A percentile compares a stretch with the other conserved stretches of the same genome.
phyloP scores from a whole-genome alignment of 306 rosid genomes.

The Vigna angularis region DNA sequence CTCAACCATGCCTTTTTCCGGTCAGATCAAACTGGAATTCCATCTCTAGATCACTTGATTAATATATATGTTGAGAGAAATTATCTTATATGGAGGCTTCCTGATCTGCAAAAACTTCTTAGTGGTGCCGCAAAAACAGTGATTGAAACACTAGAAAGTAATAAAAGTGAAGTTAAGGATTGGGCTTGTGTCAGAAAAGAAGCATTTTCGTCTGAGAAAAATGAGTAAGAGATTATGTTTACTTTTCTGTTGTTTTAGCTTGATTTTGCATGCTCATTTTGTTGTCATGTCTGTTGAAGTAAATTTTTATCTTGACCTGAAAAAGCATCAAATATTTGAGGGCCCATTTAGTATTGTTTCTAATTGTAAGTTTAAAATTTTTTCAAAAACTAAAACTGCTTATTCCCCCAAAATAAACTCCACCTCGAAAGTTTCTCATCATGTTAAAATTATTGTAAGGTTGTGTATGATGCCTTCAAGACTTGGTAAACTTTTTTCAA shows the following conservation, averaged over 20 bases:
- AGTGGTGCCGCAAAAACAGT: conserved; percentile 72
- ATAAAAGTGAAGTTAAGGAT: conserved; percentile 66
- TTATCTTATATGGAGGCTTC: conserved; percentile 92
- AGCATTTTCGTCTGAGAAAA: conserved; percentile 88
- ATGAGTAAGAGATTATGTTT: conserved; percentile 70
- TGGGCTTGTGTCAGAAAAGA: conserved; percentile 95
- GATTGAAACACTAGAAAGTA: conserved; percentile 64
- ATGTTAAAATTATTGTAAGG: too few species aligned
- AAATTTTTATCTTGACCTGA: conserved; percentile 15
- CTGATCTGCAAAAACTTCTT: conserved; percentile 81
- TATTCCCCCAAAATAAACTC: too few species aligned
- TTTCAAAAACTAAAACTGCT: not conserved
- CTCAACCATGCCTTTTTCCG: conserved; percentile 70
- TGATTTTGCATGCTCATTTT: conserved; percentile 3
- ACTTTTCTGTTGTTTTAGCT: conserved; percentile 26
- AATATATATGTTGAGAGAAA: conserved; percentile 85
- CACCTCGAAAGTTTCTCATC: not conserved
- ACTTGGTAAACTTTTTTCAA: conserved; percentile 22
- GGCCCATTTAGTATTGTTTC: not conserved
- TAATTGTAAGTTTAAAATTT: too few species aligned
- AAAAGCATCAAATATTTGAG: conserved; percentile 21
- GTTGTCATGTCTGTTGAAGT: conserved; percentile 11
- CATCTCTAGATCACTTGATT: conserved; percentile 84
- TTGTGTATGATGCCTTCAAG: not conserved
- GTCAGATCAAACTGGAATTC: conserved; percentile 71